Conservation (phyloP, 1,139 yeast species). For the Spathaspora sp. region DNA sequence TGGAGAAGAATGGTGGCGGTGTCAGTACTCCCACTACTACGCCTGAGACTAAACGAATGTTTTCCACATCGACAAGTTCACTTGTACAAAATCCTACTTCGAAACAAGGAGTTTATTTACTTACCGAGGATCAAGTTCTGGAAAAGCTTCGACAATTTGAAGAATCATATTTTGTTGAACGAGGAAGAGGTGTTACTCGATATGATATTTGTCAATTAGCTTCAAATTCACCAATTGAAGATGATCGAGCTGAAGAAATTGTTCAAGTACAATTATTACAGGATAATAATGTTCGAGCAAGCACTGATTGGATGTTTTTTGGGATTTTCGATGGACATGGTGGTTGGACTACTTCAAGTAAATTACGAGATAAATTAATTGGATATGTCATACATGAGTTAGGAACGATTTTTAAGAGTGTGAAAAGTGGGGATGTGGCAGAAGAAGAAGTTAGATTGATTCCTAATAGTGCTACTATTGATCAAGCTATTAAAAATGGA, state of each 20-base stretch:
- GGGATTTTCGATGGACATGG: constrained; percentile 97
- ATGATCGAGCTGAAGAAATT: constrained; percentile 84
- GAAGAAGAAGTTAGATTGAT: constrained; percentile 51
- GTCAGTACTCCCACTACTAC: no score
- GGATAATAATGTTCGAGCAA: constrained; percentile 50
- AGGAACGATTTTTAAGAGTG: constrained; percentile 56
- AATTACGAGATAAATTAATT: constrained; percentile 76
- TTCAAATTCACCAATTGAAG: constrained; percentile 92
- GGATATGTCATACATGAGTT: constrained; percentile 76
- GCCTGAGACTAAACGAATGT: constrained; percentile 29
- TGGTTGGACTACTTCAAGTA: constrained; percentile 91
- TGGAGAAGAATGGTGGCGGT: constrained; percentile 2
- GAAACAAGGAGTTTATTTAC: constrained; percentile 44
- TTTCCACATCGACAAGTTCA: constrained; percentile 46
- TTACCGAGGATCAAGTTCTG: constrained; percentile 76
- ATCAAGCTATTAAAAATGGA: constrained; percentile 78
- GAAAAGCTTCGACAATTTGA: constrained; percentile 68
- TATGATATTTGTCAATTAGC: constrained; percentile 90
- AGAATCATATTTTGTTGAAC: constrained; percentile 74
- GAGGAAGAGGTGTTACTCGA: constrained; percentile 90
- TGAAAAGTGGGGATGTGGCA: constrained; percentile 18
- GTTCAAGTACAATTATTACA: constrained; percentile 75
- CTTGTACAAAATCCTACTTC: constrained; percentile 46
- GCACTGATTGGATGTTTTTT: constrained; percentile 91
- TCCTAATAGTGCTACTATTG: constrained; percentile 69